Percentiles rank a stretch among this genome's conserved stretches.
phyloP scores from a whole-genome alignment of 345 rosid species.

The Salix purpurea region DNA sequence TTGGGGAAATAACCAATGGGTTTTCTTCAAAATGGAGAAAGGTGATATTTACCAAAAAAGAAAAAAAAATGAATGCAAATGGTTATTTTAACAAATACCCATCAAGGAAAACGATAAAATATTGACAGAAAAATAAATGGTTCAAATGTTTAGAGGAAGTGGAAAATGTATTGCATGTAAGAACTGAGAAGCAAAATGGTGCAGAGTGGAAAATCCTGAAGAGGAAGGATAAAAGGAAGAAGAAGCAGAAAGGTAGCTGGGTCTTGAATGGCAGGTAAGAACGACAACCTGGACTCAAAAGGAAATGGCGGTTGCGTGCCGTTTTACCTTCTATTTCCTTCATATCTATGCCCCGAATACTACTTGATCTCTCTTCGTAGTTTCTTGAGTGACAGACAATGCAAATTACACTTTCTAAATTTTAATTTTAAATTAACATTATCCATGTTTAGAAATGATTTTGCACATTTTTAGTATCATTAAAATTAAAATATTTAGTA shows the following conservation, averaged over 20 bases:
- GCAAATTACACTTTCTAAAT: too few species aligned
- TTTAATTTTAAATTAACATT: too few species aligned
- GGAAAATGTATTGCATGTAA: background rate
- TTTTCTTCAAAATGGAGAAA: background rate
- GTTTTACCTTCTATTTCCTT: background rate
- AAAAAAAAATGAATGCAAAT: background rate
- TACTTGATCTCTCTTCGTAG: too few species aligned
- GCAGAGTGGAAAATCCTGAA: background rate
- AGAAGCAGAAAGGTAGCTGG: background rate
- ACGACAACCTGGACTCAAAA: constrained; percentile 1
- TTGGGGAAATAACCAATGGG: background rate
- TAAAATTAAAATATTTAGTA: too few species aligned
- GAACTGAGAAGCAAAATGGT: background rate
- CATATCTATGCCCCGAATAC: too few species aligned
- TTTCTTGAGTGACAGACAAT: too few species aligned
- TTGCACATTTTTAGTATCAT: too few species aligned
- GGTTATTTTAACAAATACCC: background rate
- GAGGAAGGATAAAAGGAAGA: background rate
- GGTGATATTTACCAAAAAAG: background rate
- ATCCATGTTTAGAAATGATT: too few species aligned
- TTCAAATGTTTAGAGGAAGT: background rate
- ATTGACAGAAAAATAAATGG: background rate
- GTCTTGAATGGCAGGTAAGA: constrained; percentile 1
- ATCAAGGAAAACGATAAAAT: background rate
- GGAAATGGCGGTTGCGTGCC: constrained; percentile 1